Evolutionary conservation across 768 basidiomycete genomes (phyloP), one percentile per base, ranked within the genome.

Genomic region (Vararia minispora): DNA sequence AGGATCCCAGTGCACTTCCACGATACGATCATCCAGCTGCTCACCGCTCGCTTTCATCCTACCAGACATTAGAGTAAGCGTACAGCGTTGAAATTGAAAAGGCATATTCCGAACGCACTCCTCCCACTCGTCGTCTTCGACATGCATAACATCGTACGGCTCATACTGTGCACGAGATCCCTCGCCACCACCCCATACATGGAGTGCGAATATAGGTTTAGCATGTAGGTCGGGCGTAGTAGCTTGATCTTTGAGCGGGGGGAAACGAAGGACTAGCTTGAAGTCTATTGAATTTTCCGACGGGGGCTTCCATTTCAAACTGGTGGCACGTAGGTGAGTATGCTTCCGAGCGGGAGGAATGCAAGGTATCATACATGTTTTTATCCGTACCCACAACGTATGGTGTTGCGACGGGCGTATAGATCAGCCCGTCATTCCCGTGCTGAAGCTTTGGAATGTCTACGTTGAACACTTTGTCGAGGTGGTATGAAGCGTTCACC

Each of bases 241-340:
- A 0, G 73, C 67, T 36, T 78, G 58, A 17, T 61, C 60, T 12
- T 56, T 54, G 3, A 61, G 57, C 1, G 89, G 75, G 1, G 94
- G 91, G 57, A 98, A 99, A 23, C 89, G 80, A n/a, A 99, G 65
- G 34, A 91, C 73, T 21, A 98, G 79, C 57, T 90, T 89, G 68
- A 99, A 98, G 58, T 99, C 95, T 51, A 98, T 82, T 2, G 91
- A 92, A 56, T 99, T 99, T 55, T 98, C 94, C 2, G 83, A 86
- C 0, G 95, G 91, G 1, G 92, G 91, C 58, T 99, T 99, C 95
- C 95, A 99, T 60, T 99, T 99, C 53, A 99, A 59, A 46, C 94
- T 98, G 50, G 21, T 16, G n/a, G 48, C 20, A 37, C 24, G 13
- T 33, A 46, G 17, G 16, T 18, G 9, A 39, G 9, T 20, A 7